Percentiles rank a stretch among this genome's conserved stretches.
These are phyloP conservation scores for Rhynchosporium secalis DNA, from an alignment of 2,329 filamentous ascomycete genomes.

Conservation along the genomic window DNA sequence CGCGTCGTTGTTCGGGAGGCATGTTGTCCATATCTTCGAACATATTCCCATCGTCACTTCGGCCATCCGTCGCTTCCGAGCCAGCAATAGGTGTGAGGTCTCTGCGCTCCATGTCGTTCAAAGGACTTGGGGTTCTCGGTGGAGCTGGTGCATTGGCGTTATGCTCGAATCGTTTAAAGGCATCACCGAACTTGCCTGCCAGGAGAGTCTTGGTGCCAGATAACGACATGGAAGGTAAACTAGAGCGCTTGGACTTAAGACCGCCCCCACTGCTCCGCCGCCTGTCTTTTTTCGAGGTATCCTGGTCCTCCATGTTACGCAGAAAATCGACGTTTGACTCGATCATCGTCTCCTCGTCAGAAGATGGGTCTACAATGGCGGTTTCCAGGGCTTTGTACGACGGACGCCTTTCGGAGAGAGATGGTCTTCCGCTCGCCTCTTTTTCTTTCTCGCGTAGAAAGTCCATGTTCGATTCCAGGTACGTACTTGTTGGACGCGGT, in stretches of 20 bases:
- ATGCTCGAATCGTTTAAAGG: constrained; percentile 86
- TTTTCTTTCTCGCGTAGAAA: constrained; percentile 78
- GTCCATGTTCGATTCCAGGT: constrained; percentile 79
- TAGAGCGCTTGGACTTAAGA: constrained; percentile 67
- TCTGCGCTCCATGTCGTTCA: constrained; percentile 43
- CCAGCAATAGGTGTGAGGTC: constrained; percentile 68
- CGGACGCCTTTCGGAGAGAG: constrained; percentile 38
- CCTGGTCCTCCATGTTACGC: constrained; percentile 69
- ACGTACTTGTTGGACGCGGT: constrained; percentile 76
- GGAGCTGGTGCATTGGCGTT: constrained; percentile 42
- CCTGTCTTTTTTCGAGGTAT: constrained; percentile 52
- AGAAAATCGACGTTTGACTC: constrained; percentile 82
- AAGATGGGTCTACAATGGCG: constrained; percentile 42
- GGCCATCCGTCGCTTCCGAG: constrained; percentile 70
- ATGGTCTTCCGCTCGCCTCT: constrained; percentile 50
- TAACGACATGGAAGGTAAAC: constrained; percentile 66
- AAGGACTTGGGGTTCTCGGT: constrained; percentile 48
- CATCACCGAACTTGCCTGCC: constrained; percentile 88
- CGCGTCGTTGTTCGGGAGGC: constrained; percentile 84
- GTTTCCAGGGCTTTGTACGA: constrained; percentile 32
- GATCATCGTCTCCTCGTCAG: constrained; percentile 60
- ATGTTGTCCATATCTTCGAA: constrained; percentile 69
- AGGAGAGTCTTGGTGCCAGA: constrained; percentile 78
- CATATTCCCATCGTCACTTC: constrained; percentile 65
- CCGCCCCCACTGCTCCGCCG: constrained; percentile 54